Percentiles rank a stretch among this genome's conserved stretches.
These are phyloP conservation scores for Suillus americanus DNA, from an alignment of 768 basidiomycete species.

Conservation along the genomic window DNA sequence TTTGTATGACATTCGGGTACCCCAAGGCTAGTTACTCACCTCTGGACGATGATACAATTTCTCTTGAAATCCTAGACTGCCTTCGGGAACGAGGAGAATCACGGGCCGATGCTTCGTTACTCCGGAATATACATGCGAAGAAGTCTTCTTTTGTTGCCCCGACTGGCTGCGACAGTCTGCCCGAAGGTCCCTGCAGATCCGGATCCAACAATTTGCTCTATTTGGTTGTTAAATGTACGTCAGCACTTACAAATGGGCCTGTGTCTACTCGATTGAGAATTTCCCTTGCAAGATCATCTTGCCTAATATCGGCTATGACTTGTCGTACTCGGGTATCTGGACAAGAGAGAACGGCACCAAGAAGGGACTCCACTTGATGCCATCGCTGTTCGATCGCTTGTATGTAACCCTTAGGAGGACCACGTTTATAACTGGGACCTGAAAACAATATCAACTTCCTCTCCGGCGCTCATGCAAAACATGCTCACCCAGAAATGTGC, in stretches of 20 bases:
- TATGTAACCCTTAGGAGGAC: constrained; percentile 88
- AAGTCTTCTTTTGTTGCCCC: constrained; percentile 77
- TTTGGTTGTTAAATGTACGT: background rate
- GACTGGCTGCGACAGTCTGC: constrained; percentile 57
- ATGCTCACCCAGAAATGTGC: constrained; percentile 61
- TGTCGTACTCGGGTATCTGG: constrained; percentile 62
- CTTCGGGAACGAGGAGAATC: constrained; percentile 64
- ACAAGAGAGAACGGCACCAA: constrained; percentile 78
- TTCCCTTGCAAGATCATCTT: constrained; percentile 75
- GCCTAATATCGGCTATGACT: constrained; percentile 60
- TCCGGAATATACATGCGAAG: constrained; percentile 69
- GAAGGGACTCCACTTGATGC: constrained; percentile 90
- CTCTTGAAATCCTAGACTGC: constrained; percentile 75
- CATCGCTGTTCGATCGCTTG: constrained; percentile 90
- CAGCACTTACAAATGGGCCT: constrained; percentile 64
- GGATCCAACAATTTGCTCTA: constrained; percentile 8
- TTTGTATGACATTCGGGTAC: constrained; percentile 10
- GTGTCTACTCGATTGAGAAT: constrained; percentile 75
- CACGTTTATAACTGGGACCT: constrained; percentile 82
- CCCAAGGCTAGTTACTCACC: constrained; percentile 32
- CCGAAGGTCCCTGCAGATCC: constrained; percentile 60
- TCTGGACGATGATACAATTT: constrained; percentile 75
- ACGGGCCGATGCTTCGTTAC: constrained; percentile 48
- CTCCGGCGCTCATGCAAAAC: background rate
- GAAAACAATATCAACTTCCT: constrained; percentile 5